Percentiles rank a stretch among this genome's conserved stretches.
Evolutionary conservation across 1,284 basidiomycete genomes (phyloP).

Genomic region (Neolentinus lepideus): DNA sequence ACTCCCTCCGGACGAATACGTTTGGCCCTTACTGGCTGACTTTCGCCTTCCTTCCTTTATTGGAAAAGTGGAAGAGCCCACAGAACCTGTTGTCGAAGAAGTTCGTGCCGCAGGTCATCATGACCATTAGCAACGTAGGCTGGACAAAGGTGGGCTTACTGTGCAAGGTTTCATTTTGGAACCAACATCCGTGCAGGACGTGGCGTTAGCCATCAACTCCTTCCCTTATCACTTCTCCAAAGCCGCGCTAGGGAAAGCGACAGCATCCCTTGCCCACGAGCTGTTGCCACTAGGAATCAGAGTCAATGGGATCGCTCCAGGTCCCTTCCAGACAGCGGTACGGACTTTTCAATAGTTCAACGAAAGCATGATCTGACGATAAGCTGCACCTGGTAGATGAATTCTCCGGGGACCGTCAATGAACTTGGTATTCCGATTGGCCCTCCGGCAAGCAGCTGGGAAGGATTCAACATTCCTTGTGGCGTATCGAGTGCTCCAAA

Average conservation of each 20-base stretch:
- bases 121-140: slow-evolving; percentile 48
- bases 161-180: neutral
- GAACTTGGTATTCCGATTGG: slow-evolving; percentile 24
- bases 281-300: slow-evolving; percentile 43
- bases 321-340: slow-evolving; percentile 26
- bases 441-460: slow-evolving; percentile 12
- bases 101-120: slow-evolving; percentile 42
- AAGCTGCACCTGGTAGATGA: slow-evolving; percentile 18
- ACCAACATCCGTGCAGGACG: slow-evolving; percentile 22
- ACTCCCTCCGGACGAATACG: slow-evolving; percentile 33
- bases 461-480: slow-evolving; percentile 27
- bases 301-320: slow-evolving; percentile 51
- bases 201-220: slow-evolving; percentile 29
- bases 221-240: slow-evolving; percentile 46
- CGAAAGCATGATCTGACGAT: neutral
- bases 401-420: slow-evolving; percentile 23
- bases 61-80: slow-evolving; percentile 37
- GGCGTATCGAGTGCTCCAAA: slow-evolving; percentile 28
- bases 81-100: slow-evolving; percentile 19
- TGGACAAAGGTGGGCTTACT: slow-evolving; percentile 36
- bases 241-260: slow-evolving; percentile 42
- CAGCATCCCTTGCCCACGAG: slow-evolving; percentile 41
- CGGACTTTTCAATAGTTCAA: neutral
- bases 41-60: slow-evolving; percentile 41
- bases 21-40: slow-evolving; percentile 44